Evolutionary conservation across 2,329 filamentous ascomycete genomes (phyloP).

Genomic region (Nemania sp.): DNA sequence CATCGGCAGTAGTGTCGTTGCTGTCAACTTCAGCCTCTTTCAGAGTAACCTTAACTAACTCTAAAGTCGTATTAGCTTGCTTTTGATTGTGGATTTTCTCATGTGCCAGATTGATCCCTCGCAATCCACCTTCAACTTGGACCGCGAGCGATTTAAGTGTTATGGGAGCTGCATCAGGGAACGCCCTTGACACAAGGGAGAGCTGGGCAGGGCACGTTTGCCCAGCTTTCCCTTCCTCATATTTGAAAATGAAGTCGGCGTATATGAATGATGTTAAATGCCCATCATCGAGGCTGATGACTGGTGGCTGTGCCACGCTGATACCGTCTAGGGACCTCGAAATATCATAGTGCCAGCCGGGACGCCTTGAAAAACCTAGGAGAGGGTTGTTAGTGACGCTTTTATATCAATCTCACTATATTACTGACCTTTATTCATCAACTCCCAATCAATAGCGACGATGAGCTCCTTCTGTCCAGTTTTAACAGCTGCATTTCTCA

Average conservation of each 20-base stretch:
- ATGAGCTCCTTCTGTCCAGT: constrained; percentile 67
- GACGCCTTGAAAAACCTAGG: constrained; percentile 65
- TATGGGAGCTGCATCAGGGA: constrained; percentile 64
- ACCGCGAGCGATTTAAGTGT: constrained; percentile 64
- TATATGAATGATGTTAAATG: constrained; percentile 66
- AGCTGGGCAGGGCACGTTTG: constrained; percentile 70
- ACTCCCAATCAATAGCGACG: constrained; percentile 73
- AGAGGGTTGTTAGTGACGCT: constrained; percentile 40
- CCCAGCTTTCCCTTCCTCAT: constrained; percentile 70
- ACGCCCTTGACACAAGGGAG: constrained; percentile 67
- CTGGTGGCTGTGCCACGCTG: constrained; percentile 58
- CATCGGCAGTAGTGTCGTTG: constrained; percentile 47
- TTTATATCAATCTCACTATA: background rate
- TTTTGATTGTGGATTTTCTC: constrained; percentile 39
- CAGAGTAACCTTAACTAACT: constrained; percentile 41
- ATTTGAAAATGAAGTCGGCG: constrained; percentile 68
- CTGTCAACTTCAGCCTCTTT: constrained; percentile 46
- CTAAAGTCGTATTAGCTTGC: constrained; percentile 27
- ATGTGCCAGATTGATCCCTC: constrained; percentile 65
- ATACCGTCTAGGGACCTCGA: constrained; percentile 66
- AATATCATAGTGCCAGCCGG: constrained; percentile 72
- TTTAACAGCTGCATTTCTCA: constrained; percentile 67
- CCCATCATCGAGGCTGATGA: constrained; percentile 64
- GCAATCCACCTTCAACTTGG: constrained; percentile 69
- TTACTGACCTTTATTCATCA: constrained; percentile 68